Evolutionary conservation across 768 basidiomycete species (phyloP), one percentile per base, ranked within the genome.

Genomic region (Mycena pura): DNA sequence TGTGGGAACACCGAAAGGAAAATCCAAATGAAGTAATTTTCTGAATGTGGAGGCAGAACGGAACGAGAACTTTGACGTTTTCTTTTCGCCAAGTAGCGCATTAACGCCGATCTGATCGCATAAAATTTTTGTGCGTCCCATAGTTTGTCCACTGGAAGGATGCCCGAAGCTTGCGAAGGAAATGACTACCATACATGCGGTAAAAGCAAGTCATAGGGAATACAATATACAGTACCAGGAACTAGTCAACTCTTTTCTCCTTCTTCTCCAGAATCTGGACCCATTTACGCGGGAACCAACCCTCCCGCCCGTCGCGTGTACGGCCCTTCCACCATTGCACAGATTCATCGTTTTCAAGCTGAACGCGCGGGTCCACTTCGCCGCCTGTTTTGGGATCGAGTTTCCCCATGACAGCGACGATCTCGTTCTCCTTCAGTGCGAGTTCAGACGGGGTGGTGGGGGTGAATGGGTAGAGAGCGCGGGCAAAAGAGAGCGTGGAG

Each of bases 211-310:
- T 43, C 11, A 8, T n/a, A n/a, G n/a, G n/a, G n/a, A n/a, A n/a
- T n/a, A n/a, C n/a, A n/a, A n/a, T n/a, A 36, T 22, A 44, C 9
- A 44, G 13, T 22, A 22, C 13, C 22, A 51, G 21, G 45, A 47
- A 34, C 56, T 57, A 67, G 38, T 62, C 64, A 25, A 68, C 57
- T 43, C 66, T 72, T 57, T 74, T 73, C 40, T 70, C 72, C 50
- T 65, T 79, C 69, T 83, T 79, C 69, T 82, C 86, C 56, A 92
- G 74, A 4, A 91, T 79, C 73, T 93, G 85, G 4, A 96, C 93
- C 84, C 91, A 96, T 65, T 91, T 94, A 58, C 80, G 84, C 2
- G 96, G 96, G 83, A 99, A 97, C 94, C 95, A 99, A 0, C 96
- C 96, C 66, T 92, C 88, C 66, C 90, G 82, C 0, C 96, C 96